Base-by-base conservation (phyloP, 1,284 basidiomycete species). In the Puccinia novopanici region DNA sequence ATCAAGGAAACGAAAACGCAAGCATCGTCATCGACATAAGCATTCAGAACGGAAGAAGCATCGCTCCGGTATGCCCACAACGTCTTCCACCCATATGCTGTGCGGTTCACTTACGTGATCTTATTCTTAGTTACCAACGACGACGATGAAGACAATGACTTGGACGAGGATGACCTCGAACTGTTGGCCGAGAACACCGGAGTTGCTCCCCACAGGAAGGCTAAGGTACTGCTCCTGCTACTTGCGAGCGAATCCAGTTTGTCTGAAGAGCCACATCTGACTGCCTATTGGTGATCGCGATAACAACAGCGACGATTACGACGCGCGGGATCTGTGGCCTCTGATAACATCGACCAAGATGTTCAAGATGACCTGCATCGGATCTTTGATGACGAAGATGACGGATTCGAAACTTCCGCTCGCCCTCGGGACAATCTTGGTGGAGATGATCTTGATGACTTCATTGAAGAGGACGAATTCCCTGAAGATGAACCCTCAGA, bases 81-180 rank as follows among this genome's bases (percentile, higher is more conserved):
- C 22, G 8, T 67, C 12, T 67, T 15, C 61, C 24, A 22, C 2
- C 45, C 45, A 57, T 37, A 34, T 40, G 15, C 45, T 70, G 57
- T 50, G 24, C 54, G 65, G 19, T 30, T 3, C 15, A 13, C 40
- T 50, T 37, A 12, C 27, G 9, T 42, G 30, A 30, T 59, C 6
- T 63, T 48, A 27, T 40, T 37, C 63, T n/a, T 45, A 80, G 78
- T 42, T 67, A 55, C 68, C 17, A 74, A 50, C 37, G 78, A 80
- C 30, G 77, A 79, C 80, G 90, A 86, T 81, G 86, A 91, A 40
- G 90, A 91, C 81, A 92, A 88, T 45, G 88, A 88, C n/a, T 87
- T 98, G 63, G 95, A 97, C 83, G 96, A 98, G 77, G 97, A 99
- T 84, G 97, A 99, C 85, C 87, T 99, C 76, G 95, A 96, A 75